phyloP scores from a whole-genome alignment of 1,139 yeast genomes.

The Debaryomyces nepalensis region DNA sequence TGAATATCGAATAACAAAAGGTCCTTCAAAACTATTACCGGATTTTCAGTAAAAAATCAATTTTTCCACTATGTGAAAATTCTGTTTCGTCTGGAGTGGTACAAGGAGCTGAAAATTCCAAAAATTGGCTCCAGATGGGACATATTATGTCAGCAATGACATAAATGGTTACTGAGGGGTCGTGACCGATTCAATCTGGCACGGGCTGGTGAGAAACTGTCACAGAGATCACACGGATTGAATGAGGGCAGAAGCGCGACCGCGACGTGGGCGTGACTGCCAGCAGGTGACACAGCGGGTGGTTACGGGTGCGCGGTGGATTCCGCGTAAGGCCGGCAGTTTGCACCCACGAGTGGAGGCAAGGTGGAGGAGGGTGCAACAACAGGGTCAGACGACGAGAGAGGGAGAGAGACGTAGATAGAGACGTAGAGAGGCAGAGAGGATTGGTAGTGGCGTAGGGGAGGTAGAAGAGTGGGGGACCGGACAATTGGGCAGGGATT shows the following conservation, averaged over 20 bases:
- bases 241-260: background rate
- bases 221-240: too few relatives aligned
- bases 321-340: too few relatives aligned
- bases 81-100: slow-evolving; percentile 5
- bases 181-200: background rate
- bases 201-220: too few relatives aligned
- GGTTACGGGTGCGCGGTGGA: too few relatives aligned
- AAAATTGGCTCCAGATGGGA: background rate
- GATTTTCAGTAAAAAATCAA: slow-evolving; percentile 9
- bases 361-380: too few relatives aligned
- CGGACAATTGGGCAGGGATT: too few relatives aligned
- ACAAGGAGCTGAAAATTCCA: slow-evolving; percentile 9
- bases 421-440: too few relatives aligned
- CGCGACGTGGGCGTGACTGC: background rate
- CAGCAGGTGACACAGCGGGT: too few relatives aligned
- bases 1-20: slow-evolving; percentile 14
- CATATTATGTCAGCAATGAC: slow-evolving; percentile 3
- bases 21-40: slow-evolving; percentile 12
- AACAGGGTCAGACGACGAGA: too few relatives aligned
- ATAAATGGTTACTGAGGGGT: background rate
- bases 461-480: too few relatives aligned
- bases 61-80: slow-evolving; percentile 12
- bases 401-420: too few relatives aligned
- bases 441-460: too few relatives aligned
- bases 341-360: background rate